These are phyloP conservation scores for Digitaria exilis DNA, from an alignment of 202 grass and related monocot genomes.

Conservation along the genomic window DNA sequence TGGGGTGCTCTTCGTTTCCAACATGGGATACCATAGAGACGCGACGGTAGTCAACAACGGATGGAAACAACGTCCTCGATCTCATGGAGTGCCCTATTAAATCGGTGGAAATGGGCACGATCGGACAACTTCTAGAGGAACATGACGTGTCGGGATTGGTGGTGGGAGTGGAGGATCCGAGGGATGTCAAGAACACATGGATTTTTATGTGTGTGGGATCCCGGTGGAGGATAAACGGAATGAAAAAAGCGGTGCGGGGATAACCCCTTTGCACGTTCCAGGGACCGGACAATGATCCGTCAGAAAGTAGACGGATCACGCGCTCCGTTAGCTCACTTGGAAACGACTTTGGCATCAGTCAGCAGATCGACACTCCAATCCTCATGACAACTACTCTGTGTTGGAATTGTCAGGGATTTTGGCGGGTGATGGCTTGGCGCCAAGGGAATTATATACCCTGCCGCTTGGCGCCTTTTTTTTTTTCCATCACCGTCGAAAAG, in stretches of 20 bases:
- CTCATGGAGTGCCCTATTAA: neutral
- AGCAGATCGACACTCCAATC: neutral
- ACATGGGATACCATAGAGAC: neutral
- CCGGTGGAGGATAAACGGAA: neutral
- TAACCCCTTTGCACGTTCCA: neutral
- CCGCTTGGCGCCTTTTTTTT: neutral
- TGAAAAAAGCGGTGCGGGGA: neutral
- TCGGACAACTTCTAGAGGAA: slow-evolving; percentile 3
- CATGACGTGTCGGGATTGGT: neutral
- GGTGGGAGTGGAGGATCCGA: neutral
- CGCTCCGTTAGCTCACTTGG: neutral
- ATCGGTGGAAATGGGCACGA: slow-evolving; percentile 1
- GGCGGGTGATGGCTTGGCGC: neutral
- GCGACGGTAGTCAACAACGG: neutral
- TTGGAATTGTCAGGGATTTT: neutral
- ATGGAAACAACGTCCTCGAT: slow-evolving; percentile 12
- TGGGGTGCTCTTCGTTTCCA: neutral
- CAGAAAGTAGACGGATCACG: neutral
- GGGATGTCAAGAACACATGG: neutral
- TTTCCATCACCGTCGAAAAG: neutral
- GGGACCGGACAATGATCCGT: neutral
- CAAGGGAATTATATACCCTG: neutral
- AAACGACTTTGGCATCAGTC: neutral
- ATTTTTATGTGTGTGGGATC: neutral
- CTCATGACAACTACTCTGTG: neutral